These are phyloP conservation scores for Pseudocohnilembus persalinus DNA, from an alignment of 169 alveolate genomes.

Conservation along the genomic window DNA sequence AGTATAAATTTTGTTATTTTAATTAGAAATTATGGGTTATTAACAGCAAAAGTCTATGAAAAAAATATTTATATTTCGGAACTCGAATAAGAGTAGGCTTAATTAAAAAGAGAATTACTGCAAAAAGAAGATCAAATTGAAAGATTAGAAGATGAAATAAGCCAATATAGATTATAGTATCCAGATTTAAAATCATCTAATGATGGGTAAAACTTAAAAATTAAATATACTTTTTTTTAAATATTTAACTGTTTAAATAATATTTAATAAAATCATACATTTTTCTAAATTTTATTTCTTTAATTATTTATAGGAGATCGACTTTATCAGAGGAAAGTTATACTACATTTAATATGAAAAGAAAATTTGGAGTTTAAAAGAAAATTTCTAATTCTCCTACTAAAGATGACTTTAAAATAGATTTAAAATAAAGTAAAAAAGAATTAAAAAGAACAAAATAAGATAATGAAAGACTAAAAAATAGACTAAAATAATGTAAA, in stretches of 20 bases:
- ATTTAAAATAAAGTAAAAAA: no score
- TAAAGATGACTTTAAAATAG: not conserved
- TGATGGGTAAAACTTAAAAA: no score
- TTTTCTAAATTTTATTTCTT: not conserved
- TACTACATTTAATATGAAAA: not conserved
- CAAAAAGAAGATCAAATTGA: not conserved
- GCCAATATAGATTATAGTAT: no score
- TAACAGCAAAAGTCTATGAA: not conserved
- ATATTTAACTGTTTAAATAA: no score
- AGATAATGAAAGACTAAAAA: not conserved
- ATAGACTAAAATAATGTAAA: not conserved
- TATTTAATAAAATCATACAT: not conserved
- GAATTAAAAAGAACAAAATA: no score
- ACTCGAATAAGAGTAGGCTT: not conserved
- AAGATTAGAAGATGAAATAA: not conserved
- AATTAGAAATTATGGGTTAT: not conserved
- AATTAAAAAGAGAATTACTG: not conserved
- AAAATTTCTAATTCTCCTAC: not conserved
- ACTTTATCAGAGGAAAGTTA: not conserved
- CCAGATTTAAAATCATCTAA: not conserved
- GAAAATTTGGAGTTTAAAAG: not conserved
- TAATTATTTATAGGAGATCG: not conserved
- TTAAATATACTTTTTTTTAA: no score
- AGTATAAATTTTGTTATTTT: not conserved
- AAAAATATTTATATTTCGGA: not conserved